A percentile compares a stretch with the other conserved stretches of the same genome.
phyloP scores from a whole-genome alignment of 805 yeast species.

The Maudiozyma bulderi region DNA sequence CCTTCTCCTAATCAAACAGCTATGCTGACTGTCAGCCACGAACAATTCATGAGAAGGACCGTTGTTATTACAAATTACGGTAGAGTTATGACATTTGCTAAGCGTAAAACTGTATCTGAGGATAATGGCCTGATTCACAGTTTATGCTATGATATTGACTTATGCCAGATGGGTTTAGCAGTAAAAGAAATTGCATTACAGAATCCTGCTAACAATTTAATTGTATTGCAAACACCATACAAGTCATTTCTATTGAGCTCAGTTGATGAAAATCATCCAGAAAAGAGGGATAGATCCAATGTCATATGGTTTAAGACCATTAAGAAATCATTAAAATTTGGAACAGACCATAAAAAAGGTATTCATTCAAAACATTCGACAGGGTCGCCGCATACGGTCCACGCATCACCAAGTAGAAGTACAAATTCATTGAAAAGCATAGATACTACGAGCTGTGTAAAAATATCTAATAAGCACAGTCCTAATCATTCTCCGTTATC shows the following conservation, averaged over 20 bases:
- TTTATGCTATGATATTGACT: constrained; percentile 44
- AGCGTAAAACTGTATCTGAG: constrained; percentile 29
- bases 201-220: constrained; percentile 26
- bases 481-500: background rate
- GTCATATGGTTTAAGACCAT: constrained; percentile 47
- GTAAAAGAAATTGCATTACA: constrained; percentile 53
- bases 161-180: constrained; percentile 42
- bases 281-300: constrained; percentile 32
- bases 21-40: constrained; percentile 10
- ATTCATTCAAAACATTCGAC: background rate
- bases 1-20: constrained; percentile 8
- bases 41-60: constrained; percentile 39
- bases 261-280: constrained; percentile 26
- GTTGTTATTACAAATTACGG: constrained; percentile 55
- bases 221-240: constrained; percentile 48
- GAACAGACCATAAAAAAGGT: constrained; percentile 32
- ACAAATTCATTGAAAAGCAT: background rate
- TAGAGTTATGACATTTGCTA: constrained; percentile 44
- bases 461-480: background rate
- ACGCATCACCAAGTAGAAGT: background rate
- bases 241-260: constrained; percentile 37
- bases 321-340: constrained; percentile 39
- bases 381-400: constrained; percentile 1
- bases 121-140: constrained; percentile 32
- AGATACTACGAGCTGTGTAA: background rate